Conservation (phyloP, 768 basidiomycete genomes). For the Amyloporia xantha region DNA sequence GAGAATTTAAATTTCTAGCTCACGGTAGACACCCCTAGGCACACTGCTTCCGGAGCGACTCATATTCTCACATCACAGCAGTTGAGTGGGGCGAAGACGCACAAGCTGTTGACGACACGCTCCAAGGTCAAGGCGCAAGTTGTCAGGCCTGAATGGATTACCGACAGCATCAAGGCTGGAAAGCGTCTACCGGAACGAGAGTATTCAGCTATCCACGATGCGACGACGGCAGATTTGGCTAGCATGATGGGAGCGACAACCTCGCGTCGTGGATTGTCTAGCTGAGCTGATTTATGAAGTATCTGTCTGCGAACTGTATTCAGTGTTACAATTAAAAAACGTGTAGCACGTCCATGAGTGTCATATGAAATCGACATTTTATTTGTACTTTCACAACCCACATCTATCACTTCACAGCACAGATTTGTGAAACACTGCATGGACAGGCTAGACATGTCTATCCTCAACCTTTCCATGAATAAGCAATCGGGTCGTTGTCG, state of each 20-base stretch:
- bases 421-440: too few species aligned
- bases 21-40: conserved; percentile 28
- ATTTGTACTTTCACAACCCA: too few species aligned
- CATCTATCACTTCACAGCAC: too few species aligned
- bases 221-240: conserved; percentile 30
- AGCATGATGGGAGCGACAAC: conserved; percentile 27
- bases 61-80: conserved; percentile 74
- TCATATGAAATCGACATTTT: too few species aligned
- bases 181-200: conserved; percentile 53
- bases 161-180: conserved; percentile 57
- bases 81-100: conserved; percentile 65
- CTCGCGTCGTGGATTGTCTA: background rate
- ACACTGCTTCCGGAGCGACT: conserved; percentile 55
- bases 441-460: too few species aligned
- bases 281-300: background rate
- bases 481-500: too few species aligned
- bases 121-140: conserved; percentile 46
- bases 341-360: too few species aligned
- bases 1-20: background rate
- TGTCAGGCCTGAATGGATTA: conserved; percentile 72
- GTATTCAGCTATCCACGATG: conserved; percentile 44
- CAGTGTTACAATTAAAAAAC: too few species aligned
- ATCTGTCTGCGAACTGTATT: background rate
- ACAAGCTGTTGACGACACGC: conserved; percentile 51
- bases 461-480: too few species aligned